Evolutionary conservation across 345 rosid genomes (phyloP).

Genomic region (Gossypium stocksii): DNA sequence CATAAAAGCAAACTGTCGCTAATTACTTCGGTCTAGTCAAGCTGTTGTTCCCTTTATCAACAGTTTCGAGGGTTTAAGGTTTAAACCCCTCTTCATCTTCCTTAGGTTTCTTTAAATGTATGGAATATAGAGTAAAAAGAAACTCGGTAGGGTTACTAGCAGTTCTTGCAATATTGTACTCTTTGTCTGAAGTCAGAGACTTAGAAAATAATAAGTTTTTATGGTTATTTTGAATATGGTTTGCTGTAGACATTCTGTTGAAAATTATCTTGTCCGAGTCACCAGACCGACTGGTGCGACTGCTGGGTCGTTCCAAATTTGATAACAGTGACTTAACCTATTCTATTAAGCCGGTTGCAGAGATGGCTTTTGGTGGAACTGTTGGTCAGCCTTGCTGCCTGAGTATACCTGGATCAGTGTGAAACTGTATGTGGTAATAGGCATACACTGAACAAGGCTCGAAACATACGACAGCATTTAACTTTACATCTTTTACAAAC

Average conservation of each 20-base stretch:
- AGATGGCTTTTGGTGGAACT: too few relatives aligned
- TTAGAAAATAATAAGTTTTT: background rate
- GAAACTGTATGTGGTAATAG: background rate
- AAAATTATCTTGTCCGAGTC: too few relatives aligned
- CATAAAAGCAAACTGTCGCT: background rate
- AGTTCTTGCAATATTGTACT: background rate
- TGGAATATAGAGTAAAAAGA: background rate
- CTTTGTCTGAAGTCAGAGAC: background rate
- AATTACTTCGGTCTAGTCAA: background rate
- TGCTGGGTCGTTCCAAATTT: too few relatives aligned
- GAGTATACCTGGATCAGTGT: too few relatives aligned
- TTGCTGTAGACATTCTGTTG: background rate
- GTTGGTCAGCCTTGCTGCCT: too few relatives aligned
- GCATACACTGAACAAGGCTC: background rate
- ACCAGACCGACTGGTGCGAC: too few relatives aligned
- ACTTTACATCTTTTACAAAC: too few relatives aligned
- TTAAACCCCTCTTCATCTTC: background rate
- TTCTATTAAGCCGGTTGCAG: too few relatives aligned
- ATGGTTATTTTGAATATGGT: background rate
- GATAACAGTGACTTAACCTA: too few relatives aligned
- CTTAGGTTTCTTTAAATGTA: background rate
- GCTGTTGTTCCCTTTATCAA: background rate
- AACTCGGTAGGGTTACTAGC: background rate
- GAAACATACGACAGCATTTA: too few relatives aligned
- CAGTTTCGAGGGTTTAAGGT: background rate